Evolutionary conservation across 169 alveolate genomes (phyloP), one percentile per base, ranked within the genome.

Genomic region (Amoebophrya sp.): DNA sequence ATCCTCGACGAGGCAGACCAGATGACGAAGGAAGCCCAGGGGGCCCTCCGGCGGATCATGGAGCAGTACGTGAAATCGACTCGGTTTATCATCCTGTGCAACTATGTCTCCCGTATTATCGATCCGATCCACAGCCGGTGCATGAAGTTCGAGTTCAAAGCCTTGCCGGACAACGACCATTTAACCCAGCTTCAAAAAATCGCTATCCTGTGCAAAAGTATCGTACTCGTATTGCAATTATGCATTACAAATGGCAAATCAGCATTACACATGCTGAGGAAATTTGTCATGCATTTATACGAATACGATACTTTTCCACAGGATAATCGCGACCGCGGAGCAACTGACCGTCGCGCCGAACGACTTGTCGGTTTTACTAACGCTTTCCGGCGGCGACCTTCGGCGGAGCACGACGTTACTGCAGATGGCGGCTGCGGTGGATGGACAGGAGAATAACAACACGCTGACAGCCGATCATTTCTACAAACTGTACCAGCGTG

Each of bases 1-100:
- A 98, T 99, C 47, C 95, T 99, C 77, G 99, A 99, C 95, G 99
- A 99, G 95, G 99, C 99, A 32, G 99, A 99, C 95, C 98, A 98
- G 97, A 97, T 99, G 98, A 99, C 99, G 33, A 95, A 95, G 25
- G 99, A 99, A 91, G 99, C 99, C 23, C 99, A 99, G 94, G 96
- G 99, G 18, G 99, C 99, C 33, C 96, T 99, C 40, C 95, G 99
- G 92, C 96, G 99, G 89, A 97, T 98, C 89, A 98, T 99, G 89
- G 99, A 99, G 96, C 97, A 97, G 41, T 97, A 96, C 90, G 96
- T 99, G 0, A 93, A 94, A 40, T 97, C 97, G 14, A 98, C 99
- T 40, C 96, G 99, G 91, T 99, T 99, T 97, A 97, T 99, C 92
- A 95, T 99, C 33, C 98, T 99, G 77, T 99, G 99, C 96, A 99